These are phyloP conservation scores for Diaporthe vexans DNA, from an alignment of 2,329 filamentous ascomycete species.

Conservation along the genomic window DNA sequence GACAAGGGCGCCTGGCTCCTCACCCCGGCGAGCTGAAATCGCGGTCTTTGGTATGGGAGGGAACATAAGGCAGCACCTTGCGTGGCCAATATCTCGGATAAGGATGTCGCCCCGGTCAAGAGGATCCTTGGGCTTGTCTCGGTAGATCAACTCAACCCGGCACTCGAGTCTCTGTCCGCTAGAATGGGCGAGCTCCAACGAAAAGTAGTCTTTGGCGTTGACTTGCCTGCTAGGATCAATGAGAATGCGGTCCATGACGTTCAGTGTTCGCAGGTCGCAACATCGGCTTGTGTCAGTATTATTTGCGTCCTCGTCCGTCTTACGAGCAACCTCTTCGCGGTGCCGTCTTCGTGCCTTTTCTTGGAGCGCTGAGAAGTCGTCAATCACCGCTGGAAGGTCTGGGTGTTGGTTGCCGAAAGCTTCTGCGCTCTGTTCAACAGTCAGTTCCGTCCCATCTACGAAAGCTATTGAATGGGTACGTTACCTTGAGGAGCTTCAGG, in stretches of 20 bases:
- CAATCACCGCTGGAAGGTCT: constrained; percentile 70
- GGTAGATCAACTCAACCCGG: constrained; percentile 86
- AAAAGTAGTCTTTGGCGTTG: constrained; percentile 90
- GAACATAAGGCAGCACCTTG: constrained; percentile 86
- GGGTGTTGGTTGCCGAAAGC: constrained; percentile 65
- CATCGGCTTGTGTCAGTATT: constrained; percentile 85
- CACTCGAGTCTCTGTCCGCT: constrained; percentile 92
- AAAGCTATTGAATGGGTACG: constrained; percentile 14
- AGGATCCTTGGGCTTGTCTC: constrained; percentile 80
- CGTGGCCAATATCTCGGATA: constrained; percentile 88
- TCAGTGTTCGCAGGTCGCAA: constrained; percentile 83
- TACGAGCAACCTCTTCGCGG: constrained; percentile 77
- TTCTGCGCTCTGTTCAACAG: constrained; percentile 67
- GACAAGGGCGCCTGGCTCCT: constrained; percentile 78
- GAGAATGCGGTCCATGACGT: constrained; percentile 75
- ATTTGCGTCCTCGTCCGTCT: constrained; percentile 86
- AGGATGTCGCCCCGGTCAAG: constrained; percentile 86
- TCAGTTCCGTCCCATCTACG: constrained; percentile 48
- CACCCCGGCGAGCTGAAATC: constrained; percentile 85
- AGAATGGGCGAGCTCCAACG: constrained; percentile 86
- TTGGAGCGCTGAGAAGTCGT: constrained; percentile 79
- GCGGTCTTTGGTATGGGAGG: constrained; percentile 82
- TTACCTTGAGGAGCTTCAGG: constrained; percentile 83
- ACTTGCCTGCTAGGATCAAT: constrained; percentile 88
- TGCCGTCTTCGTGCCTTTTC: constrained; percentile 78